phyloP scores from a whole-genome alignment of 257 asterid genomes.

The Nicotiana knightiana region DNA sequence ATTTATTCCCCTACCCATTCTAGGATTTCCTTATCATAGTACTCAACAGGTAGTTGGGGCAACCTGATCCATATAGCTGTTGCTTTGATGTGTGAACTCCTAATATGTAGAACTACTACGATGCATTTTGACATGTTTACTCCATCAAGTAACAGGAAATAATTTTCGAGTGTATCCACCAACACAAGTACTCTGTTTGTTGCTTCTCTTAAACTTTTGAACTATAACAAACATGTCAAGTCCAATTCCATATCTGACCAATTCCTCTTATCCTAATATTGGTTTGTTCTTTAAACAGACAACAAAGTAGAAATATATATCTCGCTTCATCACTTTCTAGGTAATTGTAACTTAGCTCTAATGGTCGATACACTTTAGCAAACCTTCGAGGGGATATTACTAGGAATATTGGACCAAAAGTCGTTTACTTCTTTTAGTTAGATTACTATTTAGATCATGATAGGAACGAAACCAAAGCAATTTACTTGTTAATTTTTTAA shows the following conservation, averaged over 20 bases:
- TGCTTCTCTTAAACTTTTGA: not conserved
- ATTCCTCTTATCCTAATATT: not conserved
- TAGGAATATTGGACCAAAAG: not conserved
- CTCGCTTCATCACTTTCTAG: not conserved
- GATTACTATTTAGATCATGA: no score
- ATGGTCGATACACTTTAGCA: not conserved
- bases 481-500: no score
- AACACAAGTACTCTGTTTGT: not conserved
- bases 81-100: no score
- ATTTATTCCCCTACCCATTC: no score
- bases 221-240: not conserved
- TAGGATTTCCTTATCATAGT: no score
- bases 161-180: not conserved
- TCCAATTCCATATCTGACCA: slow-evolving; percentile 9
- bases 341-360: not conserved
- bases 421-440: no score
- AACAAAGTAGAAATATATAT: not conserved
- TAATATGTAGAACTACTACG: no score
- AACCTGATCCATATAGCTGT: no score
- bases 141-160: no score
- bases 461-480: no score
- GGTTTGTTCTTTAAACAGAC: not conserved
- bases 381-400: not conserved
- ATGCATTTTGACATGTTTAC: not conserved
- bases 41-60: no score